Conservation (phyloP, 2,329 filamentous ascomycete genomes). For the Pseudofabraea citricarpa region DNA sequence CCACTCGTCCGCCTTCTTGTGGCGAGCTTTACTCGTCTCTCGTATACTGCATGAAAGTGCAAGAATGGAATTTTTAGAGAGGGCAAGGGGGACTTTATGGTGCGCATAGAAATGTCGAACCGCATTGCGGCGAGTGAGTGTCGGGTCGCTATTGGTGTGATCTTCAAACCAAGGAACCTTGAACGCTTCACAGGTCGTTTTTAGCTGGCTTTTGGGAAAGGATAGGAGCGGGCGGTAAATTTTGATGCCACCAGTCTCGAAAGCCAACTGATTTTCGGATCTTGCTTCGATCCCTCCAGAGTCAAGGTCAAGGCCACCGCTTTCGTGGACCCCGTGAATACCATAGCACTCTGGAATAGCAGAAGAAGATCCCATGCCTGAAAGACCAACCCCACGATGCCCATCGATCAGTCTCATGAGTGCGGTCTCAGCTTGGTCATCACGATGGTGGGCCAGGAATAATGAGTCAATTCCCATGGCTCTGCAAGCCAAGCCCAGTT, state of each 20-base stretch:
- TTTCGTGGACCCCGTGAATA: conserved; percentile 65
- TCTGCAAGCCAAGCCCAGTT: conserved; percentile 58
- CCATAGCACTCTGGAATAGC: conserved; percentile 83
- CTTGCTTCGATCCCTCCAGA: conserved; percentile 12
- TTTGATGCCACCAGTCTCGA: conserved; percentile 59
- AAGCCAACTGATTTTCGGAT: conserved; percentile 4
- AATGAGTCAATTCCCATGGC: conserved; percentile 50
- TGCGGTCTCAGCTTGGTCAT: conserved; percentile 89
- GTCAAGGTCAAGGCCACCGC: conserved; percentile 36
- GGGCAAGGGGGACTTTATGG: conserved; percentile 60
- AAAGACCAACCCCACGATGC: conserved; percentile 65
- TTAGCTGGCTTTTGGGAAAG: conserved; percentile 69
- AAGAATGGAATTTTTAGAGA: conserved; percentile 62
- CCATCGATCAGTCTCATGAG: conserved; percentile 70
- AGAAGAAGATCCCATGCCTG: conserved; percentile 59
- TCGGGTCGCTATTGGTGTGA: conserved; percentile 72
- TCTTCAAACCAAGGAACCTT: conserved; percentile 78
- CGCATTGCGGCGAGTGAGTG: conserved; percentile 76
- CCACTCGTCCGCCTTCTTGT: conserved; percentile 48
- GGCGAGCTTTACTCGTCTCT: conserved; percentile 36
- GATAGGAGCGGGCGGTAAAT: conserved; percentile 65
- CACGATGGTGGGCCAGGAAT: conserved; percentile 79
- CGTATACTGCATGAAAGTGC: conserved; percentile 51
- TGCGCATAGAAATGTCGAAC: conserved; percentile 61
- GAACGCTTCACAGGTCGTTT: conserved; percentile 67